Percentiles rank a stretch among this genome's conserved stretches.
These are phyloP conservation scores for Xylariales sp. DNA, from an alignment of 2,329 filamentous ascomycete species.

Conservation along the genomic window DNA sequence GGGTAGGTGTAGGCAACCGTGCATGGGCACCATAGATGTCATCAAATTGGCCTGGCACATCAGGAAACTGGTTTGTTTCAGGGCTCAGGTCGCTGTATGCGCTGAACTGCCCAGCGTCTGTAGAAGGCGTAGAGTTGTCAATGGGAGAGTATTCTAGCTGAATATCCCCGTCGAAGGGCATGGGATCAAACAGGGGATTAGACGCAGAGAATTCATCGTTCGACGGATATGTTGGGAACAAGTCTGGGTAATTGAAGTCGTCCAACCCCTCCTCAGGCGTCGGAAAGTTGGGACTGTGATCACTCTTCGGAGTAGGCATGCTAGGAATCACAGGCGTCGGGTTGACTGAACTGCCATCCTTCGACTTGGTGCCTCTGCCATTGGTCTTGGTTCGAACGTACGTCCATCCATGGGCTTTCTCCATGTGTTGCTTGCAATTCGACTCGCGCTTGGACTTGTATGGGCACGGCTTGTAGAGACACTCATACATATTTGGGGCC, in stretches of 20 bases:
- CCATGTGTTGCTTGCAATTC: conserved; percentile 99
- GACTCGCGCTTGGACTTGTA: conserved; percentile 95
- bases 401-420: conserved; percentile 89
- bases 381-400: conserved; percentile 93
- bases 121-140: conserved; percentile 48
- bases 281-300: conserved; percentile 47
- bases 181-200: conserved; percentile 31
- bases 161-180: conserved; percentile 35
- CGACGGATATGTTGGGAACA: conserved; percentile 44
- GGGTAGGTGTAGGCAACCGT: conserved; percentile 49
- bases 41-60: conserved; percentile 55
- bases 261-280: conserved; percentile 52
- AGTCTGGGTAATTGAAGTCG: conserved; percentile 31
- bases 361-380: conserved; percentile 44
- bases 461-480: conserved; percentile 75
- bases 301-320: conserved; percentile 58
- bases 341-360: conserved; percentile 42
- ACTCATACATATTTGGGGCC: conserved; percentile 76
- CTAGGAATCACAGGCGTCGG: conserved; percentile 57
- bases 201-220: conserved; percentile 41
- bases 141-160: conserved; percentile 38
- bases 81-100: conserved; percentile 55
- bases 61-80: conserved; percentile 59
- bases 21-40: conserved; percentile 57
- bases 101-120: conserved; percentile 45